Evolutionary conservation across 495 filamentous ascomycete genomes (phyloP), one percentile per base, ranked within the genome.

Genomic region (Hypoxylon rickii): DNA sequence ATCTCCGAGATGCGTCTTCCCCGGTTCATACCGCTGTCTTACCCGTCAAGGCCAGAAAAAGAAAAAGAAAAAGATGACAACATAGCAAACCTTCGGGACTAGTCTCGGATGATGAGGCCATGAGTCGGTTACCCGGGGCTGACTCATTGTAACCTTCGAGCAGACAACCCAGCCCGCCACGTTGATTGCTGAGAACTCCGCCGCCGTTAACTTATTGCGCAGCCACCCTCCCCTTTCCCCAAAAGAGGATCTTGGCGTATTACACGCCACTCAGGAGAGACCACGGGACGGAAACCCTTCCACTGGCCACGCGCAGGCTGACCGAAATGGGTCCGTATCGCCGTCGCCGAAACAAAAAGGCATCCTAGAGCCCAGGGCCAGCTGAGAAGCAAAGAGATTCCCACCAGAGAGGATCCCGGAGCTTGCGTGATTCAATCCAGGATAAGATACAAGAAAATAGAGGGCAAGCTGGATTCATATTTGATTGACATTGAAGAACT

Each of bases 101-200:
- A 18, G 38, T 44, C 22, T 63, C 59, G 59, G 59, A 49, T 63
- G 59, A 57, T 48, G 53, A 63, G 34, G 48, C 29, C 39, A 63
- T 57, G 59, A 57, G 44, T 63, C 59, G 59, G 59, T 44, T 63
- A 63, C 48, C 48, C 59, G 59, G 59, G 53, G 59, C 59, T 63
- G 53, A 63, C 59, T 63, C 52, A 18, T 53, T 63, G 53, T 44
- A 63, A 63, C 59, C 59, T n/a, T 57, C 33, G 39, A 45, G 41
- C 51, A 63, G 48, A 53, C 43, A 57, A 53, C 53, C 37, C 47
- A 49, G 47, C 59, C 53, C 53, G 59, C 53, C 53, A 63, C 59
- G 53, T 63, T 57, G 33, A 48, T 46, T 52, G 31, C 44, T 63
- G 36, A 52, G 37, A 56, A 51, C 42, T 54, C 59, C 48, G 59